Base-by-base conservation (phyloP, 2,329 filamentous ascomycete genomes). In the Reticulascus tulasneorum region DNA sequence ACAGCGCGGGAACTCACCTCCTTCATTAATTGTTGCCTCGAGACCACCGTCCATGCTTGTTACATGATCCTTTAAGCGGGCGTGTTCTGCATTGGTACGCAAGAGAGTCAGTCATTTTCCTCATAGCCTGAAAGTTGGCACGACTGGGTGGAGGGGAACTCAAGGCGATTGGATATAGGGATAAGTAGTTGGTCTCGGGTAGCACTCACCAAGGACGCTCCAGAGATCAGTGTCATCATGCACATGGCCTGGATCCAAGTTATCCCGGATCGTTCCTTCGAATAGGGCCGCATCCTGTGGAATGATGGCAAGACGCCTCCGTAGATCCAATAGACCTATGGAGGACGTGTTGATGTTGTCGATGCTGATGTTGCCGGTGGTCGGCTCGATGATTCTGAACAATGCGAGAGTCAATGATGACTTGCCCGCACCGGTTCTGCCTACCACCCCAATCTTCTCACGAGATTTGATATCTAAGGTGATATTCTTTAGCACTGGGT, bases 381-480 rank as follows among this genome's bases (percentile, higher is more conserved):
- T 77, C 3, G 90, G 79, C 64, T 98, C 94, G 45, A 98, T 97
- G 48, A 98, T 89, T 34, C 94, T 82, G 77, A 98, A 98, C 15
- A 98, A 71, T 3, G 93, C 83, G 44, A 98, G 72, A 1, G 93
- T 97, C 44, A 98, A 69, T 9, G 89, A 95, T 42, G 87, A 94
- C 69, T 98, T 98, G 55, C 93, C 93, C 21, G 93, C 93, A 35
- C 93, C 93, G 1, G 93, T 98, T 31, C 93, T 84, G 37, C 93
- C 93, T 21, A 98, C 93, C 9, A 98, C 90, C 42, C 93, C 93
- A 59, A 98, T 93, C 74, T 97, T 98, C 69, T 98, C 93, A 55
- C 90, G 88, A 6, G 91, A 83, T 67, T 94, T 94, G 69, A 98
- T 94, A 57, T 88, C 81, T 11, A 98, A 71, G 52, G 78, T 91